Base-by-base conservation (phyloP, 495 filamentous ascomycete genomes). In the Beverwykella pulmonaria region DNA sequence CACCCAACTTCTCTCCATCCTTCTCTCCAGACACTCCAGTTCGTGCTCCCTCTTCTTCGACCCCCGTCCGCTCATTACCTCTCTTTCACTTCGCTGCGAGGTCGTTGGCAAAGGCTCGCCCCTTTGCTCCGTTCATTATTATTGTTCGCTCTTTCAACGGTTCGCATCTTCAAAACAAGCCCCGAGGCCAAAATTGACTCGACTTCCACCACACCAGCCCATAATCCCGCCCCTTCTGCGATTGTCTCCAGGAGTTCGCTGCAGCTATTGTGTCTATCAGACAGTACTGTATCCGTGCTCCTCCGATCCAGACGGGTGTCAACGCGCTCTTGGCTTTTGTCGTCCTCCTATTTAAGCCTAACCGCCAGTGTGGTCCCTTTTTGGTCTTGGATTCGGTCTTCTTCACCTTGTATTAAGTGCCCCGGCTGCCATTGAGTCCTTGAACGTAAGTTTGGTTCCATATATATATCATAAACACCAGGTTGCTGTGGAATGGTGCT, bases 131-230 rank as follows among this genome's bases (percentile, higher is more conserved):
- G 44, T 72, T 69, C 70, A 63, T 72, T 72, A 62, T 72, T 72
- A 63, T 72, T 72, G 61, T 72, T 61, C 70, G 66, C 65, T 72
- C 66, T 72, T 72, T 69, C 47, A 65, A 61, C 27, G 52, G 32
- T 69, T 67, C 34, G 62, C 61, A 66, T 49, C 65, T 62, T 71
- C 69, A 64, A 67, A 59, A 61, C 64, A 64, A 55, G 60, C 56
- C 48, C 55, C 55, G 22, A 34, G 34, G 48, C 54, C 54, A 15
- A 12, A 32, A 44, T 52, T 27, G 29, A 27, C 59, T 56, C 46
- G 30, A 14, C 17, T 44, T n/a, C 39, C 39, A 44, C 39, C 15
- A 17, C 53, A 41, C 52, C 41, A 30, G 30, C 54, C 26, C 22
- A 39, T 63, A 59, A 59, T 60, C 50, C 25, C 29, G 36, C 57